Evolutionary conservation across 2,329 filamentous ascomycete species (phyloP).

Genomic region (Penicillium sp.): DNA sequence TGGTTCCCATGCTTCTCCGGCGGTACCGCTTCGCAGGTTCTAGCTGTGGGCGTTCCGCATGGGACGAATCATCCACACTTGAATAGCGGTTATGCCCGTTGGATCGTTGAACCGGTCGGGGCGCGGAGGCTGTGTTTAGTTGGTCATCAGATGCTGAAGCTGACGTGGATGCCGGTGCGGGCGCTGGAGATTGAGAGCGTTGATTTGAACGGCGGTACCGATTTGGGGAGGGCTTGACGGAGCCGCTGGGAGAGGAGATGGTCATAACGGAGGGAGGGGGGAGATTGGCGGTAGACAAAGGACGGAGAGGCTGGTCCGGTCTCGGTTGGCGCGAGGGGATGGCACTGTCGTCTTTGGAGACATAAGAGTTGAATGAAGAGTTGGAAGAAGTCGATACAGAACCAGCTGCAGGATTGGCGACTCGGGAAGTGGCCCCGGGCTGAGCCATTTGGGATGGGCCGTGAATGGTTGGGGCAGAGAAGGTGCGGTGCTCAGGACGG

Average conservation of each 20-base stretch:
- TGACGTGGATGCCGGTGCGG: background rate
- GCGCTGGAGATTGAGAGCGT: constrained; percentile 25
- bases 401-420: constrained; percentile 51
- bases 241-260: constrained; percentile 49
- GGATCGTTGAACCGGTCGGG: constrained; percentile 39
- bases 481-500: constrained; percentile 56
- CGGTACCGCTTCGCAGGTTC: constrained; percentile 76
- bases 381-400: constrained; percentile 57
- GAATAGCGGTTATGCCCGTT: constrained; percentile 57
- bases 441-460: constrained; percentile 32
- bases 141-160: constrained; percentile 43
- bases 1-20: constrained; percentile 76
- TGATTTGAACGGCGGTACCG: constrained; percentile 73
- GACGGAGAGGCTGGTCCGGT: constrained; percentile 39
- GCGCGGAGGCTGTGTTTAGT: constrained; percentile 26
- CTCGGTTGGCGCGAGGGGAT: constrained; percentile 41
- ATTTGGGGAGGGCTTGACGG: constrained; percentile 70
- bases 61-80: constrained; percentile 69
- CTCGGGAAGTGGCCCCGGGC: constrained; percentile 31
- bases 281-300: constrained; percentile 51
- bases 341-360: constrained; percentile 53
- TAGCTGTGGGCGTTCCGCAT: constrained; percentile 53
- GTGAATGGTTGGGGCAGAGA: constrained; percentile 52
- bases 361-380: constrained; percentile 45
- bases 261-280: constrained; percentile 53